Base-by-base conservation (phyloP, 1,139 yeast species). In the Chernovozyma sophiae-reginae region DNA sequence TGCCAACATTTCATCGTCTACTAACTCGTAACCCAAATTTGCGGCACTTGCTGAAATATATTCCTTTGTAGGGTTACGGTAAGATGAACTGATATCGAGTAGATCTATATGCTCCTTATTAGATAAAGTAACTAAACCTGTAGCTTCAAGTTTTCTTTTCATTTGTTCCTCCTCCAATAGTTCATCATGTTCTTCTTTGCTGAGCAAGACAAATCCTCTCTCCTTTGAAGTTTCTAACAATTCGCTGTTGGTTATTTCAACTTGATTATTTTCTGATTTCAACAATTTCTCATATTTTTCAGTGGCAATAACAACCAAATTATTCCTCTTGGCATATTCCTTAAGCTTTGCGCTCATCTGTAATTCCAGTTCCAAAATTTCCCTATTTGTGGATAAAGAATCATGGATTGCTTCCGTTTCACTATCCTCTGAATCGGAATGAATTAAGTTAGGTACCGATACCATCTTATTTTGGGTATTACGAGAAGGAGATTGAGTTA, bases 251-350 rank as follows among this genome's bases (percentile, higher is more conserved):
- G 53, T 39, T 28, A 60, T 11, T 7, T 25, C 30, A 5, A 22
- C 18, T 15, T 58, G 59, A 33, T 56, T 55, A 7, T 49, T 43
- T 27, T 53, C 53, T 27, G 25, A 11, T 19, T 32, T 25, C n/a
- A 33, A 26, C 6, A 63, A 53, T 32, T 54, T 57, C 34, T 71
- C 68, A 39, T 68, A 77, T 41, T 73, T 74, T 1, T 67, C 74
- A 33, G 55, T 49, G 3, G 82, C 67, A 17, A 81, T 45, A n/a
- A 77, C 46, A 7, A 74, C 71, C 41, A 79, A 52, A 30, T 73
- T 69, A 43, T 77, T 69, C 15, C 65, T 65, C 20, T 65, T 58
- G 1, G 81, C 82, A 47, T 72, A 78, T 17, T 60, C 55, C 41
- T 71, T 72, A 17, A 77, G 58, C 25, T 72, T 72, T 3, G 52